These are phyloP conservation scores for Lyophyllum decastes DNA, from an alignment of 768 basidiomycete species.

Conservation along the genomic window DNA sequence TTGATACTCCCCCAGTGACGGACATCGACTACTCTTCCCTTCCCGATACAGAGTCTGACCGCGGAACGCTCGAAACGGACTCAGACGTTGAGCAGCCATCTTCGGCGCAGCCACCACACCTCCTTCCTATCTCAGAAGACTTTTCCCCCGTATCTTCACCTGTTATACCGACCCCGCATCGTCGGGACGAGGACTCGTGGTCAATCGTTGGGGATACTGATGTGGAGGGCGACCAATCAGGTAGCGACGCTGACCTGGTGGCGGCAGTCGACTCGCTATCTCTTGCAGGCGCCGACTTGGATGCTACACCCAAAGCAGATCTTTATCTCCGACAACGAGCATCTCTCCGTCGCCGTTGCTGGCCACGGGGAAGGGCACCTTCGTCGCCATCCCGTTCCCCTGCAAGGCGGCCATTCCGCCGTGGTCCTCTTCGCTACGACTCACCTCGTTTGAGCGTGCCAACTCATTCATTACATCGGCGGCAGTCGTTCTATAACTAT, in stretches of 20 bases:
- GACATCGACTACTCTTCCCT: conserved; percentile 62
- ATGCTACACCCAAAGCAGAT: conserved; percentile 15
- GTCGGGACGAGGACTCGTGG: conserved; percentile 30
- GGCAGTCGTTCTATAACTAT: conserved; percentile 43
- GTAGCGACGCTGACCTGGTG: conserved; percentile 27
- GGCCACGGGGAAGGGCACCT: conserved; percentile 33
- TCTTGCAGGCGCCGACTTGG: conserved; percentile 19
- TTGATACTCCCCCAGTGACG: conserved; percentile 76
- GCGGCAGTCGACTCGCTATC: conserved; percentile 36
- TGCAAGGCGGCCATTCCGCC: conserved; percentile 31
- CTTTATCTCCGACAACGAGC: conserved; percentile 37
- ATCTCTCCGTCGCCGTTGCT: conserved; percentile 29
- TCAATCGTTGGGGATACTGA: conserved; percentile 35
- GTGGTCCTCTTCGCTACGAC: conserved; percentile 20
- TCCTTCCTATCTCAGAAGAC: conserved; percentile 28
- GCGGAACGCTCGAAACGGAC: conserved; percentile 46
- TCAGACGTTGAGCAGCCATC: conserved; percentile 48
- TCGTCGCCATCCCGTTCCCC: conserved; percentile 62
- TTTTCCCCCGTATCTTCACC: conserved; percentile 6
- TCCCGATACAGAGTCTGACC: conserved; percentile 52
- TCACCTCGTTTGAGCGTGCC: conserved; percentile 8
- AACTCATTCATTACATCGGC: conserved; percentile 7
- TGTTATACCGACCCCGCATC: not conserved
- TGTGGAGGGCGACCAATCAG: conserved; percentile 29
- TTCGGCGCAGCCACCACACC: conserved; percentile 27